Evolutionary conservation across 495 filamentous ascomycete genomes (phyloP).

Genomic region (Penicillium manginii): DNA sequence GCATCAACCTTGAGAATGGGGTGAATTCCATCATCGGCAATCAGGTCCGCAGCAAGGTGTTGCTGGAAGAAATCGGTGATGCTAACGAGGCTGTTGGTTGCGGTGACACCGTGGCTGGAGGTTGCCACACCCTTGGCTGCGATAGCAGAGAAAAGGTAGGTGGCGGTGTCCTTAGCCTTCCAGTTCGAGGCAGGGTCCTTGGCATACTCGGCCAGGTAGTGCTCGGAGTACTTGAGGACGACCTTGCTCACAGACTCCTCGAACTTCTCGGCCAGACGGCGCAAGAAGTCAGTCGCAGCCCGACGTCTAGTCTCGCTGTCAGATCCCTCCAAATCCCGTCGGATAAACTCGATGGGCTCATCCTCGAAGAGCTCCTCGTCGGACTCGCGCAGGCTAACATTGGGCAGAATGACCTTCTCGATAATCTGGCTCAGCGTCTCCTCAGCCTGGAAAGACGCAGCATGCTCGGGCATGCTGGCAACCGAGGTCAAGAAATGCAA

Average conservation of each 20-base stretch:
- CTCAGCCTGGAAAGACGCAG: constrained; percentile 81
- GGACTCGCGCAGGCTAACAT: constrained; percentile 84
- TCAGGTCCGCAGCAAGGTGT: constrained; percentile 81
- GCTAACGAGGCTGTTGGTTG: constrained; percentile 80
- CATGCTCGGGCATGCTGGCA: constrained; percentile 73
- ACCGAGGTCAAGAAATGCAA: constrained; percentile 93
- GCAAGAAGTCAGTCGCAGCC: constrained; percentile 91
- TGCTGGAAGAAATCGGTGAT: constrained; percentile 92
- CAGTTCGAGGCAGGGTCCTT: constrained; percentile 74
- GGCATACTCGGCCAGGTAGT: constrained; percentile 71
- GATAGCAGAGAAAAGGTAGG: constrained; percentile 92
- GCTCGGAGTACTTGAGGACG: constrained; percentile 78
- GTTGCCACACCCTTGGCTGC: constrained; percentile 89
- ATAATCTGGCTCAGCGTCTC: constrained; percentile 77
- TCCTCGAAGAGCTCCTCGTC: constrained; percentile 97
- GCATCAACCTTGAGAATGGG: constrained; percentile 95
- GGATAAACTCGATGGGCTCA: constrained; percentile 98
- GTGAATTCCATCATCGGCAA: constrained; percentile 64
- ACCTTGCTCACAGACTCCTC: constrained; percentile 80
- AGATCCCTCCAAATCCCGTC: constrained; percentile 92
- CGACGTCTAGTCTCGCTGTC: constrained; percentile 91
- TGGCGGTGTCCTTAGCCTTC: constrained; percentile 96
- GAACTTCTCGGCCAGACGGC: constrained; percentile 84
- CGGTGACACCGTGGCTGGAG: constrained; percentile 81
- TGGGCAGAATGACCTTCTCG: constrained; percentile 93